These are phyloP conservation scores for Metarhizium robertsii DNA, from an alignment of 2,329 filamentous ascomycete species.

Conservation along the genomic window DNA sequence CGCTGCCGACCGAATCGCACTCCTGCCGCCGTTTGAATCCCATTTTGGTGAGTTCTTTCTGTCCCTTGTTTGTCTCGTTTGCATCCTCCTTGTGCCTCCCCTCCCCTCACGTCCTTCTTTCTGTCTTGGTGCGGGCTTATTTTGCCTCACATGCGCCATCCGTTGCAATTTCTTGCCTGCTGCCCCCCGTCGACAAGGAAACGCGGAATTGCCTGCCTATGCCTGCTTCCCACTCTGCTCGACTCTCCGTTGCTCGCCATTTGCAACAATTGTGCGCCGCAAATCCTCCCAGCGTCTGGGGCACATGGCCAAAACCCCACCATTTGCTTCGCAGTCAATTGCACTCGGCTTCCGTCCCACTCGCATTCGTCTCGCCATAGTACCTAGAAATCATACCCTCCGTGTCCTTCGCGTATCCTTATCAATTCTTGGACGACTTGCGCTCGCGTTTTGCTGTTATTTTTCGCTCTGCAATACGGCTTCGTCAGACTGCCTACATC, in stretches of 20 bases:
- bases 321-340: slow-evolving; percentile 1
- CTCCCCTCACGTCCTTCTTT: slow-evolving; percentile 3
- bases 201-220: slow-evolving; percentile 1
- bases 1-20: too few relatives aligned
- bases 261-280: slow-evolving; percentile 4
- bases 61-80: neutral
- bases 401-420: neutral
- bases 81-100: neutral
- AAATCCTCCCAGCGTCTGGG: slow-evolving; percentile 1
- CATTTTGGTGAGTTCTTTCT: slow-evolving; percentile 4
- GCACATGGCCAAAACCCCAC: slow-evolving; percentile 1
- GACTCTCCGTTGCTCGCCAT: slow-evolving; percentile 1
- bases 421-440: neutral
- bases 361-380: slow-evolving; percentile 1
- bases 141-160: slow-evolving; percentile 2
- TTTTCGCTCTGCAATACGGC: neutral
- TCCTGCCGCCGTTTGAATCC: neutral
- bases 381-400: neutral
- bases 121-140: slow-evolving; percentile 6
- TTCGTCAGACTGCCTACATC: neutral
- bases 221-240: slow-evolving; percentile 4
- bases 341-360: neutral
- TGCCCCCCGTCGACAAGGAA: neutral
- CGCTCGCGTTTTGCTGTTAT: neutral
- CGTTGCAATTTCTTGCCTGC: slow-evolving; percentile 1